These are phyloP conservation scores for Bruguiera parviflora DNA, from an alignment of 345 rosid genomes.

Conservation along the genomic window DNA sequence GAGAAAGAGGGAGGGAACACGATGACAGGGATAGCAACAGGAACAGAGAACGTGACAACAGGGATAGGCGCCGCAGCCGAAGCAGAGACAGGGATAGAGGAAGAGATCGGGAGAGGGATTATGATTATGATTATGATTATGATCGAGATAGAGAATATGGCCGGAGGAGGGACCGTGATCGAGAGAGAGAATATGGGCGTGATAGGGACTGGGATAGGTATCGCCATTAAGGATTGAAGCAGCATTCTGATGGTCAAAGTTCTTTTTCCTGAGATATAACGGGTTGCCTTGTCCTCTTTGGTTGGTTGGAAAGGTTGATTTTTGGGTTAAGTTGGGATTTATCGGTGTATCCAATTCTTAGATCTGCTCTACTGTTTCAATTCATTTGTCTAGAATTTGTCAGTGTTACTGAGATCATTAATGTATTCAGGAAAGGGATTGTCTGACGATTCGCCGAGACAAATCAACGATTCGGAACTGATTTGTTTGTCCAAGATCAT, in stretches of 20 bases:
- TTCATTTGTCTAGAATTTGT: no score
- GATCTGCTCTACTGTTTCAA: no score
- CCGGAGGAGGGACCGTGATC: conserved; percentile 27
- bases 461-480: no score
- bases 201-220: conserved; percentile 35
- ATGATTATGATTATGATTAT: conserved; percentile 42
- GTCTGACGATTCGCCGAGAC: no score
- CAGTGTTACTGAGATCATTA: no score
- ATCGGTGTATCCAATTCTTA: no score
- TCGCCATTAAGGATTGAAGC: conserved; percentile 9
- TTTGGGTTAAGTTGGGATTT: not conserved
- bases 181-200: conserved; percentile 37
- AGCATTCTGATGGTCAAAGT: not conserved
- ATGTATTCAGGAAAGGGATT: no score
- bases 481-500: no score
- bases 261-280: not conserved
- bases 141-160: conserved; percentile 44
- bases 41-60: conserved; percentile 51
- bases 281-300: not conserved
- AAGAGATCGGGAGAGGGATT: conserved; percentile 45
- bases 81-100: conserved; percentile 67
- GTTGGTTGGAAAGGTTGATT: not conserved
- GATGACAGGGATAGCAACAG: conserved; percentile 50
- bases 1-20: conserved; percentile 74
- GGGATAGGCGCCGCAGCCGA: conserved; percentile 67